These are phyloP conservation scores for Arthrobotrys iridis DNA, from an alignment of 2,329 filamentous ascomycete genomes.

Conservation along the genomic window DNA sequence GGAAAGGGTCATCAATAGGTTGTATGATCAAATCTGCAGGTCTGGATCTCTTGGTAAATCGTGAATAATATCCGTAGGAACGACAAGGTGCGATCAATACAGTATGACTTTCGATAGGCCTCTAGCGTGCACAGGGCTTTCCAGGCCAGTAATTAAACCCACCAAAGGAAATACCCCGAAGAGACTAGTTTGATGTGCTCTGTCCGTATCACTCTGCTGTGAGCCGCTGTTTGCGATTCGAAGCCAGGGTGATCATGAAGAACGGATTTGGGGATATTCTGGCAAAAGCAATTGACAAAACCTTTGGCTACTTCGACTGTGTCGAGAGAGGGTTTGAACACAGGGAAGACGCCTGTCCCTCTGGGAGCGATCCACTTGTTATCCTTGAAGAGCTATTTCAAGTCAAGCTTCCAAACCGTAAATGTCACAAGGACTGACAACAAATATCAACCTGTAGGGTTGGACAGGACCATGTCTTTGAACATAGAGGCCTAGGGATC, in stretches of 20 bases:
- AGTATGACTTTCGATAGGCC: constrained; percentile 22
- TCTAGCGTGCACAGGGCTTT: constrained; percentile 18
- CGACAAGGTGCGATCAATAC: constrained; percentile 23
- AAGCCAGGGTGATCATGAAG: constrained; percentile 34
- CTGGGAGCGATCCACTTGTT: constrained; percentile 32
- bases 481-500: constrained; percentile 30
- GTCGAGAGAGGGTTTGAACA: constrained; percentile 34
- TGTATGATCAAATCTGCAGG: constrained; percentile 39
- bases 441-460: constrained; percentile 16
- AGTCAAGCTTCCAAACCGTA: constrained; percentile 31
- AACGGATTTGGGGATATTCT: constrained; percentile 26
- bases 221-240: constrained; percentile 38
- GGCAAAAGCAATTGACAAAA: constrained; percentile 38
- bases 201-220: constrained; percentile 18
- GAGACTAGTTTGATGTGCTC: constrained; percentile 25
- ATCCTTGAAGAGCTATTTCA: constrained; percentile 39
- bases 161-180: constrained; percentile 42
- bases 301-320: constrained; percentile 21
- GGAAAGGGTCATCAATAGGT: constrained; percentile 25
- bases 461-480: constrained; percentile 24
- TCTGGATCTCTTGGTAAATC: constrained; percentile 41
- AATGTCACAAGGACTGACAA: constrained; percentile 39
- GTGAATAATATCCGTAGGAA: constrained; percentile 44
- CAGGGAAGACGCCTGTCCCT: constrained; percentile 33
- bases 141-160: constrained; percentile 36